Conservation (phyloP, 108 stramenopile species). For the Phaeodactylum tricornutum region DNA sequence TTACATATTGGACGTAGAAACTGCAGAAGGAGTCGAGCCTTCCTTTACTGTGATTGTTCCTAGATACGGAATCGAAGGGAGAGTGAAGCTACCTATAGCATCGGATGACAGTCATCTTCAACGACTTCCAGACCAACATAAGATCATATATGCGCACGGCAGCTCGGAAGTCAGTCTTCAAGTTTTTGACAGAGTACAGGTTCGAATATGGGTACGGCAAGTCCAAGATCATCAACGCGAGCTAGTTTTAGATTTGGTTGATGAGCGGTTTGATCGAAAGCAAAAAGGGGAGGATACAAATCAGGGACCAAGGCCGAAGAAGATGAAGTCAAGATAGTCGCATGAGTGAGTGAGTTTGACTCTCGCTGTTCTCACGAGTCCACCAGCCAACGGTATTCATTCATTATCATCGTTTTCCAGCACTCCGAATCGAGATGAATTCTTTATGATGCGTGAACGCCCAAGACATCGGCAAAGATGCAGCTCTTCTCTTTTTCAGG, state of each 20-base stretch:
- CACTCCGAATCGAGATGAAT: no score
- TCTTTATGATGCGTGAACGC: no score
- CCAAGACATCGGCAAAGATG: no score
- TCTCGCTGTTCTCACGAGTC: no score
- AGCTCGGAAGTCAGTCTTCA: slow-evolving; percentile 45
- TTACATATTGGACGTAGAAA: slow-evolving; percentile 85
- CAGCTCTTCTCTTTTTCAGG: no score
- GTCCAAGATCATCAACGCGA: slow-evolving; percentile 54
- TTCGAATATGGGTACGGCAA: slow-evolving; percentile 63
- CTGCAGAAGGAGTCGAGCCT: slow-evolving; percentile 40
- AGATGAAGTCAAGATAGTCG: no score
- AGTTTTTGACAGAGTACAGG: slow-evolving; percentile 84
- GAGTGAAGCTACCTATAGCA: slow-evolving; percentile 48
- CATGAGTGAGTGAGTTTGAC: no score
- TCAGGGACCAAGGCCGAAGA: no score
- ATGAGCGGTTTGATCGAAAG: slow-evolving; percentile 14
- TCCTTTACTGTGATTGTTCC: slow-evolving; percentile 90
- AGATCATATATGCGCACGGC: slow-evolving; percentile 36
- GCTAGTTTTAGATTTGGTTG: slow-evolving; percentile 59
- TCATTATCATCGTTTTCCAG: no score
- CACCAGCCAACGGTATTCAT: no score
- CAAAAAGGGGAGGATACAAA: no score
- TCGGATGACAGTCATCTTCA: slow-evolving; percentile 39
- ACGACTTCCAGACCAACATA: slow-evolving; percentile 52
- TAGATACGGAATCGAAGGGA: slow-evolving; percentile 96